A percentile compares a stretch with the other conserved stretches of the same genome.
These are phyloP conservation scores for Physcomitrellopsis africana DNA, from an alignment of 225 moss, liverwort and hornwort genomes.

Conservation along the genomic window DNA sequence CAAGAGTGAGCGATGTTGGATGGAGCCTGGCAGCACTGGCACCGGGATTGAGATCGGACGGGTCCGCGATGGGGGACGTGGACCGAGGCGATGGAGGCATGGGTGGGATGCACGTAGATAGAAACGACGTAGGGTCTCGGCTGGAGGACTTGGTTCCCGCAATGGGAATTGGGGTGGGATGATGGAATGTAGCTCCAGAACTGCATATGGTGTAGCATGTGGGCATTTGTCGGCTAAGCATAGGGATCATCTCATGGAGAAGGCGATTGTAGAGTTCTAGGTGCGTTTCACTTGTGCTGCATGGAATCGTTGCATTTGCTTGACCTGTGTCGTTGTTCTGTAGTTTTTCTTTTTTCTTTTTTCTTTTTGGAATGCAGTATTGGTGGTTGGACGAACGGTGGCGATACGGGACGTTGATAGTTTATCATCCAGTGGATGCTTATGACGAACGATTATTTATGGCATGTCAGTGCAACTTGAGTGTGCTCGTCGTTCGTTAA, in stretches of 20 bases:
- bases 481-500: not conserved
- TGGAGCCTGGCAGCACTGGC: constrained; percentile 58
- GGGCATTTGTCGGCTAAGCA: constrained; percentile 28
- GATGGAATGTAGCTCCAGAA: constrained; percentile 31
- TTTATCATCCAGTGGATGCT: constrained; percentile 21
- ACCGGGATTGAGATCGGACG: constrained; percentile 57
- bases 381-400: too few species aligned
- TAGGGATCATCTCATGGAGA: constrained; percentile 33
- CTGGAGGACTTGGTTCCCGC: constrained; percentile 64
- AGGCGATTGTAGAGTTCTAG: constrained; percentile 33
- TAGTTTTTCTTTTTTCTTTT: constrained; percentile 2
- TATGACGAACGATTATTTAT: too few species aligned
- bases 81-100: constrained; percentile 52
- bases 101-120: constrained; percentile 56
- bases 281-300: constrained; percentile 32
- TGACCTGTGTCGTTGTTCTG: not conserved
- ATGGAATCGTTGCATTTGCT: constrained; percentile 10
- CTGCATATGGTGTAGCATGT: constrained; percentile 27
- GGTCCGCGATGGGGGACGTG: constrained; percentile 54
- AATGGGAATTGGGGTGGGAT: constrained; percentile 63
- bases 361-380: not conserved
- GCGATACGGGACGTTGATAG: too few species aligned
- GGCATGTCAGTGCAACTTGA: not conserved
- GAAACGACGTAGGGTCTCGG: constrained; percentile 52
- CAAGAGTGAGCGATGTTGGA: constrained; percentile 54